Evolutionary conservation across 2,329 filamentous ascomycete genomes (phyloP).

Genomic region (Simplicillium aogashimaense): DNA sequence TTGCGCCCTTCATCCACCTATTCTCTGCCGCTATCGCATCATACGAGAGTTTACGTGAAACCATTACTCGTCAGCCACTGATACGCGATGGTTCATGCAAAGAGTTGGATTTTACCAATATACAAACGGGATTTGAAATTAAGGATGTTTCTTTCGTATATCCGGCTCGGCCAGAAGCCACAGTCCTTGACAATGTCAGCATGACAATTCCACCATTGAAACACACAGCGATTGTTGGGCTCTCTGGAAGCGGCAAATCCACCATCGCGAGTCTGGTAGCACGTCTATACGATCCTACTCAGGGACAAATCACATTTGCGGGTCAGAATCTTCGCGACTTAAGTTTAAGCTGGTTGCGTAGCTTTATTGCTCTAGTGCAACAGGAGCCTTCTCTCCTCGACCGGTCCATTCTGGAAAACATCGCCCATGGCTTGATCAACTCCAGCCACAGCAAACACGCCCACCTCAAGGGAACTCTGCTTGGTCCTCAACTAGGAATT

Average conservation of each 20-base stretch:
- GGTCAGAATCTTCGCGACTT: conserved; percentile 37
- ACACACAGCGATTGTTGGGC: conserved; percentile 60
- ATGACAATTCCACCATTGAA: conserved; percentile 46
- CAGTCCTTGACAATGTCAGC: conserved; percentile 44
- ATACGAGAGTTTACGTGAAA: conserved; percentile 41
- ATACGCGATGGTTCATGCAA: conserved; percentile 26
- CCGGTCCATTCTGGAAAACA: conserved; percentile 41
- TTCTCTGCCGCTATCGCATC: conserved; percentile 44
- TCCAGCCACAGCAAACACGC: conserved; percentile 34
- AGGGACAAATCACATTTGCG: conserved; percentile 26
- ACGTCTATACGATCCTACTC: conserved; percentile 49
- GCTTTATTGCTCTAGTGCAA: conserved; percentile 47
- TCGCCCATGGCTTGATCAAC: conserved; percentile 32
- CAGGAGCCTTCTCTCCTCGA: conserved; percentile 55
- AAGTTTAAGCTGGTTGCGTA: conserved; percentile 46
- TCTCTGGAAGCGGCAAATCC: conserved; percentile 58
- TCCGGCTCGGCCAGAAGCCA: conserved; percentile 36
- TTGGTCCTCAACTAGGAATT: conserved; percentile 30
- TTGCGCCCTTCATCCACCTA: conserved; percentile 48
- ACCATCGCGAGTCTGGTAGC: conserved; percentile 57
- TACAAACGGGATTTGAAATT: conserved; percentile 13
- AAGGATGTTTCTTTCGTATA: conserved; percentile 26
- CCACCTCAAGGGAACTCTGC: conserved; percentile 25
- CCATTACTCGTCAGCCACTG: conserved; percentile 36
- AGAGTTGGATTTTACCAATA: conserved; percentile 25